Evolutionary conservation across 2,329 filamentous ascomycete genomes (phyloP).

Genomic region (Verticillium klebahnii): DNA sequence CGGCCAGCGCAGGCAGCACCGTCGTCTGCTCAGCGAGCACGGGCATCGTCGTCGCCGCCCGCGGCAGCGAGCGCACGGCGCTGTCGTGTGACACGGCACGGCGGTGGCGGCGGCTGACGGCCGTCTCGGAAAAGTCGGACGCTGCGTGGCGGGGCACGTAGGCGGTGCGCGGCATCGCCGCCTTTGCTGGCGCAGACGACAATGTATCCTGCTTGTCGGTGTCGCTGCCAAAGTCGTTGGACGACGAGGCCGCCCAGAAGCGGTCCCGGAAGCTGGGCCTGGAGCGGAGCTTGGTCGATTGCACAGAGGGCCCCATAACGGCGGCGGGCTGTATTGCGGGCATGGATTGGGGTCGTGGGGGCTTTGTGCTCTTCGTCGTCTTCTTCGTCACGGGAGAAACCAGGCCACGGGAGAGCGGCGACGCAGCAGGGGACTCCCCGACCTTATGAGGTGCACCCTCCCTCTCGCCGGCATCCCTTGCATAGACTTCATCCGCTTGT

Average conservation of each 20-base stretch:
- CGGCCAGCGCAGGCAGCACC: background rate
- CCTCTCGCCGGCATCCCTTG: background rate
- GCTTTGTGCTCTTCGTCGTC: background rate
- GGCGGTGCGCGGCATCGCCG: conserved; percentile 3
- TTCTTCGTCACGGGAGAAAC: background rate
- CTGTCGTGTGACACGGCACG: background rate
- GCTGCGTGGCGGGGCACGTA: conserved; percentile 24
- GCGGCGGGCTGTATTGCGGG: background rate
- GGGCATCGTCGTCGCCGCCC: background rate
- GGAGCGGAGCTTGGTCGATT: conserved; percentile 4
- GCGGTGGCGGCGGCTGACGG: conserved; percentile 11
- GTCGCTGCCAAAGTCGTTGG: conserved; percentile 10
- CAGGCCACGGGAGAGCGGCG: background rate
- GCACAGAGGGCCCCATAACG: background rate
- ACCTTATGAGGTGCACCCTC: background rate
- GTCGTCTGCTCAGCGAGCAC: background rate
- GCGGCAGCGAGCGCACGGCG: background rate
- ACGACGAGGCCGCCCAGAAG: conserved; percentile 10
- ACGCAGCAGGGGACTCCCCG: background rate
- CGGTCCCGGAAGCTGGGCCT: conserved; percentile 11
- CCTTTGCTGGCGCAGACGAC: background rate
- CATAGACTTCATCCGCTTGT: background rate
- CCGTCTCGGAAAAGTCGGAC: conserved; percentile 22
- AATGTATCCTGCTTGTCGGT: background rate
- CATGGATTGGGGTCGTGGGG: background rate